Conservation (phyloP, 2,329 filamentous ascomycete genomes). For the Neospermospora avenae region DNA sequence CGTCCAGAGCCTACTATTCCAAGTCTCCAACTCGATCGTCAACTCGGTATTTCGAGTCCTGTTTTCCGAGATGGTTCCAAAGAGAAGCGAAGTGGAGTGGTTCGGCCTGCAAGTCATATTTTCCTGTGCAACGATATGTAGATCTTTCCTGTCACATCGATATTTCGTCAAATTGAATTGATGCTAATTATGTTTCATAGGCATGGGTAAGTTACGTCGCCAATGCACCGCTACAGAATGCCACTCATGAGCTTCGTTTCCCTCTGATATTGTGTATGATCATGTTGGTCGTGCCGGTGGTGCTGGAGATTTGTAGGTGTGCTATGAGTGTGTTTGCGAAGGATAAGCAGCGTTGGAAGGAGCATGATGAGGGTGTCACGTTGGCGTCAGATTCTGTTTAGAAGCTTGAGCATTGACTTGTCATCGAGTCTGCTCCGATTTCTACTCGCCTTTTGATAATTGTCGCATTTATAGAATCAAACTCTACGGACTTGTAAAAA, state of each 20-base stretch:
- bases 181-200: background rate
- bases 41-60: slow-evolving; percentile 6
- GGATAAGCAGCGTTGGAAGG: slow-evolving; percentile 3
- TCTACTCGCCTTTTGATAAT: no score
- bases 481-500: no score
- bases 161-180: background rate
- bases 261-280: slow-evolving; percentile 8
- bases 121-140: slow-evolving; percentile 2
- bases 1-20: background rate
- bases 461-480: no score
- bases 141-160: background rate
- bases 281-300: slow-evolving; percentile 6
- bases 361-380: background rate
- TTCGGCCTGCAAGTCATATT: background rate
- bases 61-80: slow-evolving; percentile 1
- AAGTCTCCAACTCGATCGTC: slow-evolving; percentile 2
- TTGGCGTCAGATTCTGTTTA: background rate
- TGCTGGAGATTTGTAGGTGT: slow-evolving; percentile 5
- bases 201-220: slow-evolving; percentile 9
- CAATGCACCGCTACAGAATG: slow-evolving; percentile 8
- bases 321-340: background rate
- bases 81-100: slow-evolving; percentile 1
- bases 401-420: background rate
- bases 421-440: no score
- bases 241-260: slow-evolving; percentile 9